A percentile compares a stretch with the other conserved stretches of the same genome.
These are phyloP conservation scores for Posidonia oceanica DNA, from an alignment of 116 monocot species.

Conservation along the genomic window DNA sequence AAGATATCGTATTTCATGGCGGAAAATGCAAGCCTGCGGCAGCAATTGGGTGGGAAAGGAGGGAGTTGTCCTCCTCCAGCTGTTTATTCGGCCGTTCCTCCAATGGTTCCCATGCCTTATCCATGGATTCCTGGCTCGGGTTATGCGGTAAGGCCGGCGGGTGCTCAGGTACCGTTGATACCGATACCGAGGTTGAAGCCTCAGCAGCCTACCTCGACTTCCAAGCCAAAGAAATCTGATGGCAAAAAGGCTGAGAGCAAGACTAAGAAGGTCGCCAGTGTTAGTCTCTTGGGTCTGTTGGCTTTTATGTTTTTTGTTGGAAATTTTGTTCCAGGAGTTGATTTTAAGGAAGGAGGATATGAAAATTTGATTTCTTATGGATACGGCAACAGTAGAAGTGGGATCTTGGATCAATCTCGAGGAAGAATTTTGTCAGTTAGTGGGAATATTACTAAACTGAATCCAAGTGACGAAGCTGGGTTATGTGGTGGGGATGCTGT, in stretches of 20 bases:
- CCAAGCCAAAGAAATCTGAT: conserved; percentile 44
- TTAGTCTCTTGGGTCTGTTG: conserved; percentile 63
- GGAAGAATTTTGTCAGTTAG: conserved; percentile 42
- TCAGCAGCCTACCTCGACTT: conserved; percentile 27
- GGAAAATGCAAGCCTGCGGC: conserved; percentile 60
- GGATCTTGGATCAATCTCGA: conserved; percentile 8
- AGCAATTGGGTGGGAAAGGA: conserved; percentile 29
- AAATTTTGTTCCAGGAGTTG: conserved; percentile 24
- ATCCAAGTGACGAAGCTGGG: conserved; percentile 18
- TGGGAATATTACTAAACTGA: conserved; percentile 12
- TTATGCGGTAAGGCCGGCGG: conserved; percentile 40
- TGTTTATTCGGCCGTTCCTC: conserved; percentile 22
- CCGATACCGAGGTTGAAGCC: conserved; percentile 76
- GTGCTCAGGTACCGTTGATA: conserved; percentile 49
- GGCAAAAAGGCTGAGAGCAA: conserved; percentile 46
- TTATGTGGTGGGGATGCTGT: conserved; percentile 5
- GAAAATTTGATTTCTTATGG: conserved; percentile 8
- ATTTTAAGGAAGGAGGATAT: conserved; percentile 18
- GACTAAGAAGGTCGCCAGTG: conserved; percentile 77
- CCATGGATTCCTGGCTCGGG: conserved; percentile 60
- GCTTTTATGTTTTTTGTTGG: conserved; percentile 42
- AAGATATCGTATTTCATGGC: conserved; percentile 77
- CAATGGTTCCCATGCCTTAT: conserved; percentile 36
- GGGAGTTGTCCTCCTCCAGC: conserved; percentile 5
- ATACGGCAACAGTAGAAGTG: neutral